Percentiles rank a stretch among this genome's conserved stretches.
phyloP scores from a whole-genome alignment of 2,329 filamentous ascomycete species.

The Grosmannia clavigera region DNA sequence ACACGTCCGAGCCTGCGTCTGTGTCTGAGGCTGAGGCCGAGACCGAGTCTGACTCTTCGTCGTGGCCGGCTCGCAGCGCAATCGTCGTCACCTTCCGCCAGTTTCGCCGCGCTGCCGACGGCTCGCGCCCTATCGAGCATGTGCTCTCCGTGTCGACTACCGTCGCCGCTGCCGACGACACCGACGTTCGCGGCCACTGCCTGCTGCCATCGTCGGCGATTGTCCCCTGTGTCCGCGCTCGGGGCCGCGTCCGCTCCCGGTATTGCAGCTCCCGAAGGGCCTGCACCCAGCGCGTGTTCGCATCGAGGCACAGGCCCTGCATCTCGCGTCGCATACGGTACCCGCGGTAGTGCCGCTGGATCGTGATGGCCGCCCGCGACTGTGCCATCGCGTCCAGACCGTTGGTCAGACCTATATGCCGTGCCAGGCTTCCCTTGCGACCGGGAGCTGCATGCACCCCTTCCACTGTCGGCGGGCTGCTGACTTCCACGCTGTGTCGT shows the following conservation, averaged over 20 bases:
- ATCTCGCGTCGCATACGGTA: slow-evolving; percentile 63
- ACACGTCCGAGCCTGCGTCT: neutral
- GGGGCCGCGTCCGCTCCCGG: slow-evolving; percentile 36
- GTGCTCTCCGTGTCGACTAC: neutral
- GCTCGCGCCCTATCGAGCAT: neutral
- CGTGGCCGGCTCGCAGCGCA: slow-evolving; percentile 55
- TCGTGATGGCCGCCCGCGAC: slow-evolving; percentile 39
- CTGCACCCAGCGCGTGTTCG: slow-evolving; percentile 59
- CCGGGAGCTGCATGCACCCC: neutral
- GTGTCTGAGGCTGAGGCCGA: slow-evolving; percentile 22
- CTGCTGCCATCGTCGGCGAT: slow-evolving; percentile 2
- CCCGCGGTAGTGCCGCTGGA: slow-evolving; percentile 65
- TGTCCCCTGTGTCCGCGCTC: slow-evolving; percentile 16
- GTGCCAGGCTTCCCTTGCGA: neutral
- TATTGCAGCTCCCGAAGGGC: slow-evolving; percentile 47
- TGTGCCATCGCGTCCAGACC: slow-evolving; percentile 10
- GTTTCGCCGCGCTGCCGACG: slow-evolving; percentile 43
- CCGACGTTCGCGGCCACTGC: neutral
- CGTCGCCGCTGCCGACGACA: neutral
- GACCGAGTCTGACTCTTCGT: slow-evolving; percentile 20
- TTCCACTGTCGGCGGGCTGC: neutral
- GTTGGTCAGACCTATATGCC: neutral
- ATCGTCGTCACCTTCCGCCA: slow-evolving; percentile 67
- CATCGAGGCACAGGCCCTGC: slow-evolving; percentile 53
- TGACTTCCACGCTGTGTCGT: slow-evolving; percentile 5